Conservation (phyloP, 805 yeast genomes). For the Candida manassasensis region DNA sequence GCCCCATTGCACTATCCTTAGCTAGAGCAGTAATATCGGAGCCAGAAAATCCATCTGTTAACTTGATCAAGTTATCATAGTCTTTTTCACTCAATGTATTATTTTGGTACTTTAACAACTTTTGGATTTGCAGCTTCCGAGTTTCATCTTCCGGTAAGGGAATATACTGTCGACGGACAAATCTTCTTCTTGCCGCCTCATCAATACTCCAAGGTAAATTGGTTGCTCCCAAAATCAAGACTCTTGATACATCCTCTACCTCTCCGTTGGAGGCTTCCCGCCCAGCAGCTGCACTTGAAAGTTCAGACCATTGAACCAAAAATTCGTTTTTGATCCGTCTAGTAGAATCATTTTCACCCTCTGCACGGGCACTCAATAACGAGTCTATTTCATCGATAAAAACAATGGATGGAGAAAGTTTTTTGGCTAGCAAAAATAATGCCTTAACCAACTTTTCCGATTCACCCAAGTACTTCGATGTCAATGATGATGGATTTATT, state of each 20-base stretch:
- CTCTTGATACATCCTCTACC: constrained; percentile 47
- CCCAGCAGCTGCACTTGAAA: constrained; percentile 80
- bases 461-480: constrained; percentile 87
- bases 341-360: constrained; percentile 81
- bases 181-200: constrained; percentile 93
- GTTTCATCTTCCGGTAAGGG: constrained; percentile 91
- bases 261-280: constrained; percentile 49
- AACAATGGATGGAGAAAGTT: constrained; percentile 86
- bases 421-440: constrained; percentile 76
- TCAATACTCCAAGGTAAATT: constrained; percentile 96
- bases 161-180: constrained; percentile 86
- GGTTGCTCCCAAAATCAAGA: constrained; percentile 89
- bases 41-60: constrained; percentile 84
- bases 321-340: constrained; percentile 90
- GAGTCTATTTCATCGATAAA: constrained; percentile 97
- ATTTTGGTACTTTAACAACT: constrained; percentile 65
- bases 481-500: constrained; percentile 83
- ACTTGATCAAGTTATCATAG: constrained; percentile 49
- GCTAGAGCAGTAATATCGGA: constrained; percentile 91
- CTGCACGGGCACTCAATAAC: constrained; percentile 68
- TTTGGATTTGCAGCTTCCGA: constrained; percentile 62
- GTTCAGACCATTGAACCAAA: constrained; percentile 89
- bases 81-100: constrained; percentile 65
- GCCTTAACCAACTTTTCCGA: constrained; percentile 92
- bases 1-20: constrained; percentile 98